Conservation (phyloP, 148 eudicot genomes). For the Spergularia marina region DNA sequence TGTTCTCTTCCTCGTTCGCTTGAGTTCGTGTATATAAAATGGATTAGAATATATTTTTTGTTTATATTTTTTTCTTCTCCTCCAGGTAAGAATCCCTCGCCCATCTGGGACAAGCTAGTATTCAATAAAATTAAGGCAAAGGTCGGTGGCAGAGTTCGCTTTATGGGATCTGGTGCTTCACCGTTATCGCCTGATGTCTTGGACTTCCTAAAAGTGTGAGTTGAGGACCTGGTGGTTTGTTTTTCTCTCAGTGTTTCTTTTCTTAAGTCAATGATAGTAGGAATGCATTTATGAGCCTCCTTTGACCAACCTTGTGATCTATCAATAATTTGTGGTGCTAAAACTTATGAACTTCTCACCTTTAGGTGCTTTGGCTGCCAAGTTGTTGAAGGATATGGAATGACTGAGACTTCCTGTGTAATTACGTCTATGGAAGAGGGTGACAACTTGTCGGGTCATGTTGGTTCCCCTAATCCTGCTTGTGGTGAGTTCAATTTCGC, state of each 20-base stretch:
- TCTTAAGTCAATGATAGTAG: neutral
- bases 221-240: constrained; percentile 8
- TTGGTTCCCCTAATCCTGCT: constrained; percentile 90
- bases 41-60: neutral
- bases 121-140: constrained; percentile 92
- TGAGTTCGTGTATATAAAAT: neutral
- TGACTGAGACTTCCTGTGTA: constrained; percentile 97
- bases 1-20: neutral
- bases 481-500: constrained; percentile 63
- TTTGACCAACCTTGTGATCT: neutral
- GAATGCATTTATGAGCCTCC: neutral
- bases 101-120: constrained; percentile 90
- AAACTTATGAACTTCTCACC: constrained; percentile 5
- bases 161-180: constrained; percentile 91
- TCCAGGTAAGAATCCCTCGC: constrained; percentile 74
- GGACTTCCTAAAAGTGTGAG: constrained; percentile 91
- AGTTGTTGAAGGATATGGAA: constrained; percentile 90
- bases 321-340: neutral
- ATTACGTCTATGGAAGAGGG: constrained; percentile 71
- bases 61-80: constrained; percentile 13
- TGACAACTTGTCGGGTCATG: constrained; percentile 81
- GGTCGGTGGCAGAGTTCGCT: constrained; percentile 92
- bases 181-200: constrained; percentile 88
- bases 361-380: constrained; percentile 88
- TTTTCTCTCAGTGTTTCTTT: neutral